Conservation (phyloP, 257 asterid species). For the Forsythia suspensa region DNA sequence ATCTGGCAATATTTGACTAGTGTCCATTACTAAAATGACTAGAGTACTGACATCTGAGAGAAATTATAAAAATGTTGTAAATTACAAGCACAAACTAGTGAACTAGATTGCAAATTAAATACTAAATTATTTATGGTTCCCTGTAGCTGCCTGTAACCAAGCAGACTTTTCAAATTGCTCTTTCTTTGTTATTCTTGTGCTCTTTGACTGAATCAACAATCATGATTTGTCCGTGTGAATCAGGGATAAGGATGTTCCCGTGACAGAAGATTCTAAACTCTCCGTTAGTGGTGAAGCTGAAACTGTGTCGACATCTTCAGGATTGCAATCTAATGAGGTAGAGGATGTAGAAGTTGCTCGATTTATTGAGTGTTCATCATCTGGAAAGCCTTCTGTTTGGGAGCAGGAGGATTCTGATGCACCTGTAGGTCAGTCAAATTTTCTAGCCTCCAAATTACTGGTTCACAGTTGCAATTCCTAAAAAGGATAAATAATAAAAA, state of each 20-base stretch:
- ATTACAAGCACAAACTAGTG: neutral
- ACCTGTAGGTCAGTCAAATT: conserved; percentile 69
- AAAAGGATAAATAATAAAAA: neutral
- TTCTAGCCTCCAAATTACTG: neutral
- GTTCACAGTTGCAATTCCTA: neutral
- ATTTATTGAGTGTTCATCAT: conserved; percentile 46
- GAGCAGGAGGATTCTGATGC: conserved; percentile 69
- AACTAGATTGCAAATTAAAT: neutral
- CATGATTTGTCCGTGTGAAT: conserved; percentile 19
- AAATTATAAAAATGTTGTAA: neutral
- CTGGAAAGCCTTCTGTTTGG: conserved; percentile 50
- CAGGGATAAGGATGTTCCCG: conserved; percentile 52
- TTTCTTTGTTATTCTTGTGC: conserved; percentile 15
- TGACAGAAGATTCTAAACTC: conserved; percentile 45
- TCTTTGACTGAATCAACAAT: conserved; percentile 19
- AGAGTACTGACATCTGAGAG: neutral
- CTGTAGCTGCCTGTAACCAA: neutral
- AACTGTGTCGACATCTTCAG: conserved; percentile 40
- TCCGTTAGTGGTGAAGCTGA: conserved; percentile 44
- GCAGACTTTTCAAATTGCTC: conserved; percentile 8
- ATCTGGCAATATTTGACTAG: neutral
- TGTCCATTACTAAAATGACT: neutral
- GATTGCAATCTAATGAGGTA: conserved; percentile 43
- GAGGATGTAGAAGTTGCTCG: conserved; percentile 45
- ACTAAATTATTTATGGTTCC: neutral